These are phyloP conservation scores for Serendipita sp. DNA, from an alignment of 1,284 basidiomycete species.

Conservation along the genomic window DNA sequence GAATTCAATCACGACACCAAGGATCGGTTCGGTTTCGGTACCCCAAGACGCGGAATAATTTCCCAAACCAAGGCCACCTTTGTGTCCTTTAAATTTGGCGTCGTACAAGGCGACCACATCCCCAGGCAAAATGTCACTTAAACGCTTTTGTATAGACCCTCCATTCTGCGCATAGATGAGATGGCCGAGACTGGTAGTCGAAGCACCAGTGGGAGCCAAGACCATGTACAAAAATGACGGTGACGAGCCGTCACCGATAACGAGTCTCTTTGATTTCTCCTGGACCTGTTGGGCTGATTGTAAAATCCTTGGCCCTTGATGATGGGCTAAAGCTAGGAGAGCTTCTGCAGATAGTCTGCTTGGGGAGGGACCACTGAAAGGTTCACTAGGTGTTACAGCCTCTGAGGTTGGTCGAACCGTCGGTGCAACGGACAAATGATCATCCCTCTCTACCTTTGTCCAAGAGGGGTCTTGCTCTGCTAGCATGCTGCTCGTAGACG, in stretches of 20 bases:
- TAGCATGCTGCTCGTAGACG: not conserved
- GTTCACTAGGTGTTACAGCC: slow-evolving; percentile 3
- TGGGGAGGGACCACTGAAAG: not conserved
- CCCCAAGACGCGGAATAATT: slow-evolving; percentile 54
- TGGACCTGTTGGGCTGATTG: slow-evolving; percentile 52
- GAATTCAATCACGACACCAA: slow-evolving; percentile 69
- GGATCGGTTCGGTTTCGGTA: slow-evolving; percentile 42
- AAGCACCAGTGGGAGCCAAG: slow-evolving; percentile 42
- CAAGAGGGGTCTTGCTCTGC: not conserved
- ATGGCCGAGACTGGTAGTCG: slow-evolving; percentile 41
- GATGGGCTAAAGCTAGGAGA: slow-evolving; percentile 53
- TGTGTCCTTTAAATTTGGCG: slow-evolving; percentile 79
- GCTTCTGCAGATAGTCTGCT: slow-evolving; percentile 38
- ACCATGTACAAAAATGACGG: slow-evolving; percentile 60
- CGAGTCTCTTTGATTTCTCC: slow-evolving; percentile 57
- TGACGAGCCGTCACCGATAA: slow-evolving; percentile 74
- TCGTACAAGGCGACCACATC: slow-evolving; percentile 67
- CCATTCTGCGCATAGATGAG: slow-evolving; percentile 62
- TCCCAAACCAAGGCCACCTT: slow-evolving; percentile 44
- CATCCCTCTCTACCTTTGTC: slow-evolving; percentile 6
- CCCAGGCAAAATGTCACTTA: slow-evolving; percentile 72
- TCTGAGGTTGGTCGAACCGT: slow-evolving; percentile 13
- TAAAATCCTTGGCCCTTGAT: slow-evolving; percentile 60
- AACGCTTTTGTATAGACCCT: slow-evolving; percentile 48
- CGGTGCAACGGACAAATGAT: slow-evolving; percentile 16